phyloP scores from a whole-genome alignment of 2,329 filamentous ascomycete species.

The Calonectria fujianensis region DNA sequence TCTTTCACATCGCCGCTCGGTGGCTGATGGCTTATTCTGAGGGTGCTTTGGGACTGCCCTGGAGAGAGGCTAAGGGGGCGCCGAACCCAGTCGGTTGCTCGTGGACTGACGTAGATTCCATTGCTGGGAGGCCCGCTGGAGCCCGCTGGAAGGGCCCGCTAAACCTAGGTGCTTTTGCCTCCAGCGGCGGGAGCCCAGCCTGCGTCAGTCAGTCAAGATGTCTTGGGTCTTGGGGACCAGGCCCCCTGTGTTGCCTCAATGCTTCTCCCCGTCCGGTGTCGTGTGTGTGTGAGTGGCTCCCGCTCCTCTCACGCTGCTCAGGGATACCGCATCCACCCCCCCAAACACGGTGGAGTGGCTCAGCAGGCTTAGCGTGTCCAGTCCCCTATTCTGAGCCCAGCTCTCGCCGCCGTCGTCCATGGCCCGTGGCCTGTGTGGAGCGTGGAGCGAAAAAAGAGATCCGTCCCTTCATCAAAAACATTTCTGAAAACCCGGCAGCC shows the following conservation, averaged over 20 bases:
- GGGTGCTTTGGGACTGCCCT: conserved; percentile 28
- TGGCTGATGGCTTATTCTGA: conserved; percentile 44
- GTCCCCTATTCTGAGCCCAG: conserved; percentile 57
- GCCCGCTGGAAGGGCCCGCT: conserved; percentile 30
- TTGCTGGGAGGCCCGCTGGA: conserved; percentile 30
- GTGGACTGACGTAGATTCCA: conserved; percentile 39
- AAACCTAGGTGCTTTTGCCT: conserved; percentile 24
- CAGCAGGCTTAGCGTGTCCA: conserved; percentile 56
- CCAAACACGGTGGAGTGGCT: conserved; percentile 56
- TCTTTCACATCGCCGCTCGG: conserved; percentile 36
- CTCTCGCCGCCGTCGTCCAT: conserved; percentile 37
- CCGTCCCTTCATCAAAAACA: conserved; percentile 56
- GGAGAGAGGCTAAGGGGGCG: conserved; percentile 15
- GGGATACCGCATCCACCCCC: conserved; percentile 48
- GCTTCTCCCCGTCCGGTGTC: conserved; percentile 2
- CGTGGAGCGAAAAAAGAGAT: conserved; percentile 54
- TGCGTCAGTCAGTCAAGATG: conserved; percentile 27
- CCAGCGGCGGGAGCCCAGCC: conserved; percentile 16
- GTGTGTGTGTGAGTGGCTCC: conserved; percentile 28
- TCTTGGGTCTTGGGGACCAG: conserved; percentile 22
- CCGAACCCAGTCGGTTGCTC: conserved; percentile 20
- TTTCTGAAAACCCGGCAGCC: conserved; percentile 52
- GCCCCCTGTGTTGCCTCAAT: conserved; percentile 13
- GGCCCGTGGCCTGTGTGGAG: conserved; percentile 48
- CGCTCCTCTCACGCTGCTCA: conserved; percentile 30